phyloP scores from a whole-genome alignment of 2,329 filamentous ascomycete species.

The Ophiosphaerella narmari region DNA sequence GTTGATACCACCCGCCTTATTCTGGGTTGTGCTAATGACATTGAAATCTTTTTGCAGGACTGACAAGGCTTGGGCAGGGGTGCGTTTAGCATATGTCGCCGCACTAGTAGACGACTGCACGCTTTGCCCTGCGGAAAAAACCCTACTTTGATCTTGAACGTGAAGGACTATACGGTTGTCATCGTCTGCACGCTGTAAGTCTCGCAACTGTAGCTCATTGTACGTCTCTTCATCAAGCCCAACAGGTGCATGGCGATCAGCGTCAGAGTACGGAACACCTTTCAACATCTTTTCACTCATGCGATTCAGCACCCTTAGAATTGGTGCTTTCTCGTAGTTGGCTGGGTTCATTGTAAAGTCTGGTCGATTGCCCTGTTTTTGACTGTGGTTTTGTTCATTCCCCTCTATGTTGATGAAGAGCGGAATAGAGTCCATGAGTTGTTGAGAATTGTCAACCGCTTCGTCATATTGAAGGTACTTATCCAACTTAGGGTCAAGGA shows the following conservation, averaged over 20 bases:
- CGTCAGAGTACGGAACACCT: conserved; percentile 79
- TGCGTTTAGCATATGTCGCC: conserved; percentile 68
- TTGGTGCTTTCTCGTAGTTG: conserved; percentile 76
- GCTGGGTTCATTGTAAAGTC: conserved; percentile 87
- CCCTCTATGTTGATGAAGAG: conserved; percentile 90
- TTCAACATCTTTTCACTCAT: conserved; percentile 93
- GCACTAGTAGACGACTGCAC: conserved; percentile 54
- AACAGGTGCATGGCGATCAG: conserved; percentile 66
- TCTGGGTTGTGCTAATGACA: conserved; percentile 44
- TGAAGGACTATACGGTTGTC: conserved; percentile 82
- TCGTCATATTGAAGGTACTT: conserved; percentile 80
- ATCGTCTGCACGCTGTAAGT: conserved; percentile 74
- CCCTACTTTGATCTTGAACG: conserved; percentile 82
- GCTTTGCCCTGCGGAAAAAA: conserved; percentile 66
- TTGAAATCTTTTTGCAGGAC: conserved; percentile 67
- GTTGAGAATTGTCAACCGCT: conserved; percentile 50
- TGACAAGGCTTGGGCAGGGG: conserved; percentile 69
- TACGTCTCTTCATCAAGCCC: conserved; percentile 75
- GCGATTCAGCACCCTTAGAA: conserved; percentile 85
- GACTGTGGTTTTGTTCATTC: conserved; percentile 93
- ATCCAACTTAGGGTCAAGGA: conserved; percentile 79
- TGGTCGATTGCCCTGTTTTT: conserved; percentile 82
- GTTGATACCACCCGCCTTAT: conserved; percentile 49
- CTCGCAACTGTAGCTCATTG: conserved; percentile 74
- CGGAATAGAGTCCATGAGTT: conserved; percentile 68